Percentiles rank a stretch among this genome's conserved stretches.
Evolutionary conservation across 352 stramenopile species (phyloP).

Genomic region (Hyphochytrium catenoides): DNA sequence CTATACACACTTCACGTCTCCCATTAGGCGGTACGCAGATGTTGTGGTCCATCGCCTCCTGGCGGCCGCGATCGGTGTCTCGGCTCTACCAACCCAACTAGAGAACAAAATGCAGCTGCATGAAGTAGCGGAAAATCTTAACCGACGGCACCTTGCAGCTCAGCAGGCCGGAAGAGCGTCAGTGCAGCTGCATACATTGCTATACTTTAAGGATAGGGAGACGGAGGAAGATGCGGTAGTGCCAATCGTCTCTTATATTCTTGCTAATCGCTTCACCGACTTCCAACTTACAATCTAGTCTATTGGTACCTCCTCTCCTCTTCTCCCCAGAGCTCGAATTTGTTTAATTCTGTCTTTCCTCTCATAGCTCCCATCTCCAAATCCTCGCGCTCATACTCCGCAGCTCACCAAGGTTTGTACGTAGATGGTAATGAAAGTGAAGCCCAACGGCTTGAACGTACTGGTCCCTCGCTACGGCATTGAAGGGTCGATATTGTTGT

Average conservation of each 20-base stretch:
- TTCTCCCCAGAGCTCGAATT: too few species aligned
- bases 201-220: slow-evolving; percentile 83
- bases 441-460: slow-evolving; percentile 79
- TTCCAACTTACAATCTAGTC: too few species aligned
- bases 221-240: slow-evolving; percentile 52
- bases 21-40: slow-evolving; percentile 93
- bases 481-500: slow-evolving; percentile 80
- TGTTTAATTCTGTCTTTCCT: too few species aligned
- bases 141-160: slow-evolving; percentile 80
- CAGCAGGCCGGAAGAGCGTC: slow-evolving; percentile 86
- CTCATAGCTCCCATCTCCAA: too few species aligned
- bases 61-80: slow-evolving; percentile 83
- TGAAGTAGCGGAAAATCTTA: slow-evolving; percentile 90
- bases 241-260: too few species aligned
- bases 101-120: slow-evolving; percentile 78
- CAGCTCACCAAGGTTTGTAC: too few species aligned
- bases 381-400: too few species aligned
- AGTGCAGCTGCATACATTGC: slow-evolving; percentile 85
- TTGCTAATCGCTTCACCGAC: too few species aligned
- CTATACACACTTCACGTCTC: slow-evolving; percentile 99
- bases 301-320: too few species aligned
- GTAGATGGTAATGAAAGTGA: slow-evolving; percentile 89
- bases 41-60: slow-evolving; percentile 94
- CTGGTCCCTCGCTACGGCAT: slow-evolving; percentile 95
- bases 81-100: slow-evolving; percentile 76